These are phyloP conservation scores for Periglandula ipomoeae DNA, from an alignment of 2,329 filamentous ascomycete genomes.

Conservation along the genomic window DNA sequence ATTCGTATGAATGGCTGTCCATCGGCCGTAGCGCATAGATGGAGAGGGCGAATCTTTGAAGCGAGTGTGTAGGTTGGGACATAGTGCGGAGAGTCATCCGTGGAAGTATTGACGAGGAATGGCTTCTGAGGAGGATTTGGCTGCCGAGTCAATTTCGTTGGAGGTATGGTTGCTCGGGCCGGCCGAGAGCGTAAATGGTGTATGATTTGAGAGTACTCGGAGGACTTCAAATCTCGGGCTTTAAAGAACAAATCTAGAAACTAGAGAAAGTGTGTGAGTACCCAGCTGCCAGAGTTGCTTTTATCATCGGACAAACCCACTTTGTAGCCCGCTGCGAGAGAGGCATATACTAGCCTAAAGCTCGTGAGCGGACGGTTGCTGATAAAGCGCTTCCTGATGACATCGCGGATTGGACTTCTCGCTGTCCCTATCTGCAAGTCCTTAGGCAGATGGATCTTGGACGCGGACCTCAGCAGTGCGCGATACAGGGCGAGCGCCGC, in stretches of 20 bases:
- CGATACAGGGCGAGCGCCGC: conserved; percentile 63
- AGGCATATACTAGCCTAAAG: conserved; percentile 48
- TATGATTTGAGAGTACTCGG: conserved; percentile 33
- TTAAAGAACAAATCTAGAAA: conserved; percentile 32
- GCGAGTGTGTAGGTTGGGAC: conserved; percentile 33
- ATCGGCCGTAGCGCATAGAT: conserved; percentile 41
- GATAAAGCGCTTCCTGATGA: conserved; percentile 54
- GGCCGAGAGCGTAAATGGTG: conserved; percentile 27
- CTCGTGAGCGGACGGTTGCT: conserved; percentile 50
- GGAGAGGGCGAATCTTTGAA: conserved; percentile 39
- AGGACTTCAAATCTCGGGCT: conserved; percentile 26
- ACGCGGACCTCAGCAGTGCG: conserved; percentile 53
- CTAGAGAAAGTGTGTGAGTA: conserved; percentile 9
- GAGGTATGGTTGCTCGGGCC: conserved; percentile 10
- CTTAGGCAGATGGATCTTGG: conserved; percentile 41
- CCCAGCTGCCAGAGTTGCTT: neutral
- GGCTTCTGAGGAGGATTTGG: conserved; percentile 17
- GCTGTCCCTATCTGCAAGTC: conserved; percentile 18
- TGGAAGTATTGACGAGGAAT: conserved; percentile 24
- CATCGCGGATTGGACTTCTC: conserved; percentile 25
- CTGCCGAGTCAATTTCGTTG: conserved; percentile 10
- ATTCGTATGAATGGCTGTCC: conserved; percentile 57
- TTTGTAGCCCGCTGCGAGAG: conserved; percentile 61
- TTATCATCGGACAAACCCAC: conserved; percentile 21
- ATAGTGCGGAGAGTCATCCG: conserved; percentile 35